Conservation (phyloP, 2,329 filamentous ascomycete species). For the Fusarium beomiforme region DNA sequence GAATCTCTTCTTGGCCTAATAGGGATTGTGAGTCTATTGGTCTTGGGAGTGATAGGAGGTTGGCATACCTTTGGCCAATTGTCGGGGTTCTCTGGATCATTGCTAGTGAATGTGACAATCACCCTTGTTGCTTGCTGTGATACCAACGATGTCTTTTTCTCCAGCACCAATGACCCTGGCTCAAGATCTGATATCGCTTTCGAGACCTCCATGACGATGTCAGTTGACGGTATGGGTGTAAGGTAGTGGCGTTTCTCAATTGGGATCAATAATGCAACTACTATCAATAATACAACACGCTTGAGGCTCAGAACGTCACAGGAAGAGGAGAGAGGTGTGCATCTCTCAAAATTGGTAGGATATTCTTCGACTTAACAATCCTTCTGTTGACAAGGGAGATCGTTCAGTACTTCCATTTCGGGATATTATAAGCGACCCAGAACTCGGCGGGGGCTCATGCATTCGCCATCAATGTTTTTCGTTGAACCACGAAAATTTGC, state of each 20-base stretch:
- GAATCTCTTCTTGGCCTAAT: constrained; percentile 4
- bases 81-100: constrained; percentile 7
- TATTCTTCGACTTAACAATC: neutral
- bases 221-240: too few species aligned
- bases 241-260: neutral
- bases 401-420: neutral
- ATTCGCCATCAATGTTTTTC: neutral
- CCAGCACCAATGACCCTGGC: neutral
- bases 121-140: neutral
- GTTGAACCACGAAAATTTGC: neutral
- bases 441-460: neutral
- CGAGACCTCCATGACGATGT: neutral
- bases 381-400: neutral
- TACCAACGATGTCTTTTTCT: neutral
- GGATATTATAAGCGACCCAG: neutral
- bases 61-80: constrained; percentile 3
- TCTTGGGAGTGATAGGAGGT: fast-evolving
- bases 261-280: neutral
- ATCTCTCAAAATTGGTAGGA: neutral
- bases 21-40: neutral
- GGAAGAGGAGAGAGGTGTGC: neutral
- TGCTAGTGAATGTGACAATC: neutral
- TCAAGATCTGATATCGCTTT: neutral
- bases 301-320: neutral
- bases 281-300: neutral